These are phyloP conservation scores for Lumnitzera racemosa DNA, from an alignment of 345 rosid species.

Conservation along the genomic window DNA sequence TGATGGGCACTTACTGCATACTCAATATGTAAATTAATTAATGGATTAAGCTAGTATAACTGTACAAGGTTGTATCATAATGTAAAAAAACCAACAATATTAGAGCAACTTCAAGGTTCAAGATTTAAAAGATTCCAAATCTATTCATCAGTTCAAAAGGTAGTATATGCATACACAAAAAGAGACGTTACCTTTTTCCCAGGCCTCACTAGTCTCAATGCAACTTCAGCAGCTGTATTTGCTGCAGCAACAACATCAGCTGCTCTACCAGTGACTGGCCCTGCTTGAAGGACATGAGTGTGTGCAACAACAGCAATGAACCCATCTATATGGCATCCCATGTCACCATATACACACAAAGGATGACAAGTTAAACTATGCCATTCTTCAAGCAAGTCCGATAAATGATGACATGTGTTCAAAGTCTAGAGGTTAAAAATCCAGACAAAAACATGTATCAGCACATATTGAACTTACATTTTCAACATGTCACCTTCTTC, in stretches of 20 bases:
- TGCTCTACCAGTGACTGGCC: constrained; percentile 59
- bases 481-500: constrained; percentile 87
- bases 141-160: too few species aligned
- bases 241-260: constrained; percentile 96
- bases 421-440: not conserved
- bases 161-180: not conserved
- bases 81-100: too few species aligned
- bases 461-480: constrained; percentile 44
- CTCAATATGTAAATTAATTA: too few species aligned
- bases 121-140: too few species aligned
- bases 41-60: too few species aligned
- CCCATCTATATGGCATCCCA: constrained; percentile 98
- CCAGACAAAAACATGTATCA: not conserved
- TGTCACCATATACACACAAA: constrained; percentile 50
- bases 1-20: too few species aligned
- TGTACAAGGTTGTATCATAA: too few species aligned
- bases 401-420: too few species aligned
- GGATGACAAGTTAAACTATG: constrained; percentile 3
- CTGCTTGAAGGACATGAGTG: constrained; percentile 74
- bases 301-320: constrained; percentile 92
- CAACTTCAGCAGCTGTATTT: constrained; percentile 95
- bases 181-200: constrained; percentile 69
- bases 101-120: too few species aligned
- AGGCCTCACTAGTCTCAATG: constrained; percentile 93
- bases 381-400: not conserved